Base-by-base conservation (phyloP, 1,139 yeast genomes). In the Pneumocystis jirovecii region DNA sequence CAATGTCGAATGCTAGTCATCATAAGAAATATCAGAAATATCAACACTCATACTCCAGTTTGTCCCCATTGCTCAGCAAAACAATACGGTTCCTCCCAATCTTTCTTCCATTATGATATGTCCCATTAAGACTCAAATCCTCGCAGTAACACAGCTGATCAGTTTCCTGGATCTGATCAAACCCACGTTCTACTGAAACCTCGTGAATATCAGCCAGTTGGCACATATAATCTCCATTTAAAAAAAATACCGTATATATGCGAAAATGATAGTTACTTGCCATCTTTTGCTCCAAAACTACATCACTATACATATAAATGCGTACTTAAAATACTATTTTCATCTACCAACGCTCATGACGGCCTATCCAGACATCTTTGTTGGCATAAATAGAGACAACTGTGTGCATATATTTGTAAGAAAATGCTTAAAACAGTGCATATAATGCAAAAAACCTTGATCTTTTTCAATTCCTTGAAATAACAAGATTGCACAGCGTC, bases 61-160 rank as follows among this genome's bases (percentile, higher is more conserved):
- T 65, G 69, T 84, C 87, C 1, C 76, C 77, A 65, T 83, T 76
- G 12, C 75, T 72, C 44, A 85, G 73, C 7, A 84, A 66, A 6
- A 73, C 76, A 0, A 78, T 75, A 12, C 73, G 69, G 57, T 76
- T 74, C 62, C 73, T 73, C 7, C 75, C 75, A 45, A 82, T 65
- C 39, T 72, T 70, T 2, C 61, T 56, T 0, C 77, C 79, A 70
- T 84, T 83, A 4, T 83, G 71, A 62, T 71, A 75, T 0, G 83
- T 79, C 1, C 87, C 87, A 73, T 85, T 85, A 61, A 80, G 72
- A 1, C 88, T 83, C 0, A 73, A 67, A 69, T 84, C 87, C 67
- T 78, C 79, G 25, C 85, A 69, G 70, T 84, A 85, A 80, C 78
- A 39, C 29, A 39, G 25, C 7, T 42, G 40, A 12, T 60, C 45